Conservation (phyloP, 2,329 filamentous ascomycete genomes). For the Monosporascus sp. region DNA sequence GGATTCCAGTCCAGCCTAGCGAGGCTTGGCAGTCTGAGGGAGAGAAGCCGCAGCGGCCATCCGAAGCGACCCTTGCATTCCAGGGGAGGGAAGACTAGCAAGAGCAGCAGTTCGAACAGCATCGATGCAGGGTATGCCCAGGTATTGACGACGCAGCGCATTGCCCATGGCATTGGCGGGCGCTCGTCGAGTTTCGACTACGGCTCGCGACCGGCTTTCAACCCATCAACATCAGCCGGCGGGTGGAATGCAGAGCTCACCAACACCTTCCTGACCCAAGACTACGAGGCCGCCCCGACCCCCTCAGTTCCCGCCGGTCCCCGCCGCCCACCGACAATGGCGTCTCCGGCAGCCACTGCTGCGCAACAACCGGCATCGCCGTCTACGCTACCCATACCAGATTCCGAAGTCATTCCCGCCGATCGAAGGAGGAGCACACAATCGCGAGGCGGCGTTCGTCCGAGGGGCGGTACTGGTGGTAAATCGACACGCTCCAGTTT, state of each 20-base stretch:
- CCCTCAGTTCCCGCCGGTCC: conserved; percentile 80
- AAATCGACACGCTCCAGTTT: conserved; percentile 23
- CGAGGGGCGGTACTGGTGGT: conserved; percentile 32
- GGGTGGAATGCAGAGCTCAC: conserved; percentile 46
- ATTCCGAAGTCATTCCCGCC: conserved; percentile 28
- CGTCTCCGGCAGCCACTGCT: conserved; percentile 32
- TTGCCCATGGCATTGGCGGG: conserved; percentile 46
- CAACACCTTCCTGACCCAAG: conserved; percentile 46
- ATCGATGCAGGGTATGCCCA: conserved; percentile 59
- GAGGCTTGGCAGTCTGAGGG: conserved; percentile 59
- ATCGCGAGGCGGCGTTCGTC: conserved; percentile 34
- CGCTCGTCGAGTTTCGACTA: conserved; percentile 74
- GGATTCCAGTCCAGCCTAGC: conserved; percentile 58
- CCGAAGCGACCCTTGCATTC: conserved; percentile 45
- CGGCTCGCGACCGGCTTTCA: conserved; percentile 39
- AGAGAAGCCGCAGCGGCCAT: conserved; percentile 34
- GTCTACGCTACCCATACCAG: conserved; percentile 5
- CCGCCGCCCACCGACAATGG: conserved; percentile 37
- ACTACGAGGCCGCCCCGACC: conserved; percentile 78
- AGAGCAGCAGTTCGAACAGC: conserved; percentile 65
- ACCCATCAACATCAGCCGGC: conserved; percentile 16
- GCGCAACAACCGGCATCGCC: conserved; percentile 31
- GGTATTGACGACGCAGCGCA: conserved; percentile 52
- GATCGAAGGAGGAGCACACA: conserved; percentile 49
- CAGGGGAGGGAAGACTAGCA: conserved; percentile 60